These are phyloP conservation scores for Synchytrium microbalum DNA, from an alignment of 371 early-diverging fungal species.

Conservation along the genomic window DNA sequence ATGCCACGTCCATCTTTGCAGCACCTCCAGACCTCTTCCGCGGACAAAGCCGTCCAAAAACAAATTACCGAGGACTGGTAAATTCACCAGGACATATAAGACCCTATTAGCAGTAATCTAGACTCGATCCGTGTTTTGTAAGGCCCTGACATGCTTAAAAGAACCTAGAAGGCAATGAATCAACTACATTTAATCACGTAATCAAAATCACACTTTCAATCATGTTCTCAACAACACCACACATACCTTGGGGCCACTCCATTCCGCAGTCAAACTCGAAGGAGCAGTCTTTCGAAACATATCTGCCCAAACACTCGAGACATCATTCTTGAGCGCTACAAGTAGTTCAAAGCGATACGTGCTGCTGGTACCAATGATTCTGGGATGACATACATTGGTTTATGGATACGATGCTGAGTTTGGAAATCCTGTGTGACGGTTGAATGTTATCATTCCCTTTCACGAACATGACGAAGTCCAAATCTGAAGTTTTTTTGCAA, in stretches of 20 bases:
- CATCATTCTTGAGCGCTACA: constrained; percentile 12
- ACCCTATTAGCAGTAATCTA: constrained; percentile 10
- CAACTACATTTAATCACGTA: too few relatives aligned
- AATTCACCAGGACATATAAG: constrained; percentile 12
- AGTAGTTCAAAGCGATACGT: constrained; percentile 14
- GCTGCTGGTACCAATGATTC: neutral
- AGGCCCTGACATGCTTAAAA: constrained; percentile 10
- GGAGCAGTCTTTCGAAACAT: constrained; percentile 17
- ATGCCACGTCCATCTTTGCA: too few relatives aligned
- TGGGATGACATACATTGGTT: constrained; percentile 11
- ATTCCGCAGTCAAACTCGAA: constrained; percentile 19
- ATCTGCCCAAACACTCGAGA: constrained; percentile 15
- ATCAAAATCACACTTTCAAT: constrained; percentile 2
- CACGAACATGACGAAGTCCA: neutral
- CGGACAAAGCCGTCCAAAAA: too few relatives aligned
- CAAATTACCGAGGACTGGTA: constrained; percentile 2
- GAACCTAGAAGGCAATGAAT: too few relatives aligned
- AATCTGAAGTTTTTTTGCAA: neutral
- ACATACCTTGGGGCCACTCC: constrained; percentile 19
- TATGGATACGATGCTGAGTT: constrained; percentile 9
- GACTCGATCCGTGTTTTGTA: constrained; percentile 11
- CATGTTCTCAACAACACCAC: too few relatives aligned
- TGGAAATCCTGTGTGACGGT: constrained; percentile 8
- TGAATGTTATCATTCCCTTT: neutral
- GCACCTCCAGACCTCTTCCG: too few relatives aligned